Evolutionary conservation across 2,329 filamentous ascomycete genomes (phyloP).

Genomic region (Parascedosporium putredinis): DNA sequence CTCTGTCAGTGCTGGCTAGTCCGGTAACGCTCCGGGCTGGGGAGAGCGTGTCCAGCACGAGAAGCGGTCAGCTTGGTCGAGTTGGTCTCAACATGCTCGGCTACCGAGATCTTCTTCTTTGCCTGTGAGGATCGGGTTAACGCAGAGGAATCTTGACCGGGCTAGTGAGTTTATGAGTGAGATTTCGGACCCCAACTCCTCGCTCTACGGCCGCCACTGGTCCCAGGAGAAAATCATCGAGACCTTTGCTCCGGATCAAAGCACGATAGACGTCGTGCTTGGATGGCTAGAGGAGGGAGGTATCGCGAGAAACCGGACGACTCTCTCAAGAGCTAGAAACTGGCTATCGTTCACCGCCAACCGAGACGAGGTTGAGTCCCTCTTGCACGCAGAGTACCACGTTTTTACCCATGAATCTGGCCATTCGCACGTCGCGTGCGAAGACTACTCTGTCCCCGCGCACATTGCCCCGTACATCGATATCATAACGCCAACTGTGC

Average conservation of each 20-base stretch:
- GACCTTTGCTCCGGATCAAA: constrained; percentile 29
- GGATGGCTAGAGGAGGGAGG: constrained; percentile 44
- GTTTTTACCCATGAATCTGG: constrained; percentile 31
- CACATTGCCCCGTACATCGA: constrained; percentile 27
- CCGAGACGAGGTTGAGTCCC: constrained; percentile 28
- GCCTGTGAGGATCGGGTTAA: constrained; percentile 31
- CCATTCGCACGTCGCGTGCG: constrained; percentile 27
- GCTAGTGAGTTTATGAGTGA: constrained; percentile 32
- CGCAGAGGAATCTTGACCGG: constrained; percentile 34
- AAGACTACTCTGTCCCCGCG: constrained; percentile 29
- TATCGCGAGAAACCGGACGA: constrained; percentile 34
- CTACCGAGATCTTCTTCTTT: constrained; percentile 12
- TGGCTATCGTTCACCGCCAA: constrained; percentile 20
- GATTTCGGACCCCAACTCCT: constrained; percentile 32
- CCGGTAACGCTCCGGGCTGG: not conserved
- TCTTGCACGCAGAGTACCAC: constrained; percentile 43
- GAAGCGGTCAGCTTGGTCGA: not conserved
- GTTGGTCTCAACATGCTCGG: constrained; percentile 1
- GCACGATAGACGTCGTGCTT: constrained; percentile 38
- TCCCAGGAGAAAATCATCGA: constrained; percentile 29
- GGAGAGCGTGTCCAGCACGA: constrained; percentile 3
- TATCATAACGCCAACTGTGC: constrained; percentile 30
- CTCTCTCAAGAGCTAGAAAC: constrained; percentile 37
- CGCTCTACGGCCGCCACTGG: constrained; percentile 37
- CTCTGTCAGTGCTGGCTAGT: constrained; percentile 1